These are phyloP conservation scores for Penium margaritaceum DNA, from an alignment of 139 green algal genomes.

Conservation along the genomic window DNA sequence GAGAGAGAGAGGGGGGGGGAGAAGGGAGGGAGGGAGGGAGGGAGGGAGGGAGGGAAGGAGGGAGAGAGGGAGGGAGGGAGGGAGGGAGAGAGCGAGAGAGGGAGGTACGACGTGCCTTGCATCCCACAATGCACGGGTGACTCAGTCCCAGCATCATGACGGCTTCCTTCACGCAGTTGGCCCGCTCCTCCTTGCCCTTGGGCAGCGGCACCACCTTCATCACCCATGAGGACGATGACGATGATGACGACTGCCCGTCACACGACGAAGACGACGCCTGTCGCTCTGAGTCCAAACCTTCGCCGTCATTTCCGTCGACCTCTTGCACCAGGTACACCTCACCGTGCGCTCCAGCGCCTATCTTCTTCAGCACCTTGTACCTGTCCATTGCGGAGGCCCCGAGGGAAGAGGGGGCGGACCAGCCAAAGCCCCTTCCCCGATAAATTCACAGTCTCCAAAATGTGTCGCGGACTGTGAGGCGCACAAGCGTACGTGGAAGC, in stretches of 20 bases:
- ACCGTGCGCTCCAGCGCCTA: conserved; percentile 39
- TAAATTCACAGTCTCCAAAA: no score
- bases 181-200: conserved; percentile 25
- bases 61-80: no score
- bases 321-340: conserved; percentile 39
- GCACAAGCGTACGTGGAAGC: no score
- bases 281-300: background rate
- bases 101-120: conserved; percentile 40
- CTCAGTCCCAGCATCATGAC: conserved; percentile 32
- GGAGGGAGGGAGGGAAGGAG: no score
- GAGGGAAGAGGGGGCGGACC: no score
- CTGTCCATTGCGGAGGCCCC: no score
- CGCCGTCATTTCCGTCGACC: background rate
- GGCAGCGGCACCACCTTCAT: conserved; percentile 38
- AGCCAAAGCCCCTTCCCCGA: no score
- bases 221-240: no score
- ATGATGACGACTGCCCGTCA: background rate
- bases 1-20: no score
- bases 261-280: background rate
- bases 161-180: conserved; percentile 17
- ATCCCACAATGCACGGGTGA: conserved; percentile 36
- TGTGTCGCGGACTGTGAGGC: no score
- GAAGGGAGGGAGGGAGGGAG: no score
- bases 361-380: conserved; percentile 25
- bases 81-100: no score